Conservation (phyloP, 23 red algal genomes). For the Chondrus crispus region DNA sequence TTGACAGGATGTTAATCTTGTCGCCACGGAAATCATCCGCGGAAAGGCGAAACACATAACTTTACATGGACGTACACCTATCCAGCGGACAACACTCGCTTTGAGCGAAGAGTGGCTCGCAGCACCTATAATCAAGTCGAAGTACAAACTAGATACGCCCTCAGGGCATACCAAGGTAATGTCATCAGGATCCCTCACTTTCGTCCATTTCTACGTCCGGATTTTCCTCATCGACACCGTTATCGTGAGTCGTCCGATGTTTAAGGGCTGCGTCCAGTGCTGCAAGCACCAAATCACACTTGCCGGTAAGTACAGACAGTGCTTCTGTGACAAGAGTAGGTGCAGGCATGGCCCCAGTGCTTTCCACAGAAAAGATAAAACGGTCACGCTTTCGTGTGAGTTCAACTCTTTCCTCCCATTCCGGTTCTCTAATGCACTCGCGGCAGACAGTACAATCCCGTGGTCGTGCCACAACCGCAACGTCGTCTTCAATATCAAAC, state of each 20-base stretch:
- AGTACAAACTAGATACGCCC: no score
- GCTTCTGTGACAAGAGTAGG: constrained; percentile 61
- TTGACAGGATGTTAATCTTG: no score
- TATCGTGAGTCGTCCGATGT: background rate
- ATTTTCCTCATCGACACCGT: constrained; percentile 14
- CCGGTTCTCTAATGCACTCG: constrained; percentile 76
- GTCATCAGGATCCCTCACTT: no score
- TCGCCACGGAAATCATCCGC: no score
- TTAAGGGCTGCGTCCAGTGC: constrained; percentile 57
- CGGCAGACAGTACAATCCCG: constrained; percentile 83
- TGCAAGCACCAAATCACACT: constrained; percentile 66
- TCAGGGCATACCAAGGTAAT: no score
- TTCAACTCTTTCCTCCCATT: constrained; percentile 50
- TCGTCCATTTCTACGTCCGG: background rate
- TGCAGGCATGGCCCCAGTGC: constrained; percentile 81
- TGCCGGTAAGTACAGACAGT: constrained; percentile 66
- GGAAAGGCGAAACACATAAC: no score
- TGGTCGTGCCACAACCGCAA: constrained; percentile 58
- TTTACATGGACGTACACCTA: no score
- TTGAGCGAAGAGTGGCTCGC: no score
- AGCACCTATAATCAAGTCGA: no score
- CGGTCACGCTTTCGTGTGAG: constrained; percentile 79
- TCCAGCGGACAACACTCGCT: no score
- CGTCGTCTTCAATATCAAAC: constrained; percentile 95
- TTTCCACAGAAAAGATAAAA: constrained; percentile 93